Conservation (phyloP, 1,139 yeast genomes). For the Geotrichum citri-aurantii region DNA sequence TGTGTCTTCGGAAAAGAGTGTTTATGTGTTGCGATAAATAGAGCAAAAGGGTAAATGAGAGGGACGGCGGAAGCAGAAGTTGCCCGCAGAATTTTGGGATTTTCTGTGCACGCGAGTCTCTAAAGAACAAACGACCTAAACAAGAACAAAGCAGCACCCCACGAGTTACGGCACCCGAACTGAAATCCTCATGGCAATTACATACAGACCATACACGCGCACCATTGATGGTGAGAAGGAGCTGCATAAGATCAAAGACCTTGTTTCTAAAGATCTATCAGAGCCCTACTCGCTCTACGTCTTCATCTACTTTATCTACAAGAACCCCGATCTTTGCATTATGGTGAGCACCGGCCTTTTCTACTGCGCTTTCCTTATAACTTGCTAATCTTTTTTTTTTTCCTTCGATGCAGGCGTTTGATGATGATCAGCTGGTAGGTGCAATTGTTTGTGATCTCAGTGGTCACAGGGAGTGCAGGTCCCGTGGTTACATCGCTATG, state of each 20-base stretch:
- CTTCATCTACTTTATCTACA: constrained; percentile 60
- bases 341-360: constrained; percentile 36
- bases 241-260: constrained; percentile 36
- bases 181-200: constrained; percentile 1
- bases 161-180: neutral
- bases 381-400: neutral
- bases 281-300: constrained; percentile 73
- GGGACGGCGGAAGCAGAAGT: neutral
- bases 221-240: constrained; percentile 30
- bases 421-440: constrained; percentile 50
- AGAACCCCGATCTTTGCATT: constrained; percentile 61
- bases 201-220: constrained; percentile 26
- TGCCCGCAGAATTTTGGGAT: neutral
- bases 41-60: neutral
- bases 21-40: neutral
- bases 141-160: neutral
- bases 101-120: neutral
- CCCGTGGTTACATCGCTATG: constrained; percentile 94
- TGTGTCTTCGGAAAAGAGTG: too few species aligned
- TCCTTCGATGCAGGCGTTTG: constrained; percentile 23
- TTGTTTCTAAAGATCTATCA: constrained; percentile 56
- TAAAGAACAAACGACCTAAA: neutral
- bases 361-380: neutral
- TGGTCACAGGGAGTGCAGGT: constrained; percentile 58
- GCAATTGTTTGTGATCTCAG: constrained; percentile 83